Evolutionary conservation across 106 monocot species (phyloP).

Genomic region (Acorus calamus): DNA sequence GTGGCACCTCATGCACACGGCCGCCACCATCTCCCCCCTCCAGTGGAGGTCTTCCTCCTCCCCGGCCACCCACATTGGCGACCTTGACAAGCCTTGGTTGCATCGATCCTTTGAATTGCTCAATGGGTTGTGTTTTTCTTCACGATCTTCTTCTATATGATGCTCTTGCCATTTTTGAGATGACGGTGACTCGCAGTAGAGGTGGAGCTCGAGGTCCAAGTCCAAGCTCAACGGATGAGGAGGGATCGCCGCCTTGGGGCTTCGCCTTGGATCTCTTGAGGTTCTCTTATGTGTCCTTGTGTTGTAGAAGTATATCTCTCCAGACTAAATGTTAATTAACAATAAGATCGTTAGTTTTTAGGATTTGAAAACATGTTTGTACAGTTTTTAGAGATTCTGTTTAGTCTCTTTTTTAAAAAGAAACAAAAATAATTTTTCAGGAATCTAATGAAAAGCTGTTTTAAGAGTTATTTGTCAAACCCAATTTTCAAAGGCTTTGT

Average conservation of each 20-base stretch:
- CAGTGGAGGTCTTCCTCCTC: constrained; percentile 1
- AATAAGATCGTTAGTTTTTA: too few relatives aligned
- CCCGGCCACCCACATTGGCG: not conserved
- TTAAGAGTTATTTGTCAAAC: too few relatives aligned
- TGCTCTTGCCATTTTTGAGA: not conserved
- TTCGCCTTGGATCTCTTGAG: constrained; percentile 27
- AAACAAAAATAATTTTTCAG: too few relatives aligned
- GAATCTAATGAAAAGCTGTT: too few relatives aligned
- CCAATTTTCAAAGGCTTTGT: too few relatives aligned
- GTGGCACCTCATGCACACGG: constrained; percentile 64
- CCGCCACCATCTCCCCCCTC: constrained; percentile 49
- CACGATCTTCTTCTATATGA: not conserved
- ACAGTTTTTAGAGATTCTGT: too few relatives aligned
- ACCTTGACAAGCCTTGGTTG: not conserved
- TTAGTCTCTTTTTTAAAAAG: too few relatives aligned
- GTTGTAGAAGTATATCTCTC: constrained; percentile 67
- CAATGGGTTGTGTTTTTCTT: not conserved
- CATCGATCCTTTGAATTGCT: too few relatives aligned
- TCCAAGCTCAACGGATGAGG: constrained; percentile 17
- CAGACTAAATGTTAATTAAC: constrained; percentile 29
- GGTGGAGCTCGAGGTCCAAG: constrained; percentile 63
- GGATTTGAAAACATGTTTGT: too few relatives aligned
- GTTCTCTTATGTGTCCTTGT: constrained; percentile 58
- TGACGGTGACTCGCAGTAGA: constrained; percentile 20
- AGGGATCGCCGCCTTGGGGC: not conserved